Evolutionary conservation across 202 grass and related monocot species (phyloP).

Genomic region (Zizania palustris): DNA sequence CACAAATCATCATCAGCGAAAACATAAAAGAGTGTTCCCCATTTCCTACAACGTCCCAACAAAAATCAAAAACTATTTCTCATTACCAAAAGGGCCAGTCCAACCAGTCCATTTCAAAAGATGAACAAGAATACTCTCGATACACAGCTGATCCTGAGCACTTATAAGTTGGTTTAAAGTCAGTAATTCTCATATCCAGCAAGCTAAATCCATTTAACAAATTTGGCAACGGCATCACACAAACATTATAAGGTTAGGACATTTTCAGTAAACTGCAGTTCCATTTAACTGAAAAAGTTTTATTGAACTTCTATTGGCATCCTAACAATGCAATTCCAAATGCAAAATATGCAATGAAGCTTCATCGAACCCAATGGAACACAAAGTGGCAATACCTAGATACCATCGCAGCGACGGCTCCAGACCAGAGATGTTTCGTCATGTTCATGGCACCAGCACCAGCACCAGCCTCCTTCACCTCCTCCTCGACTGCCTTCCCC

Average conservation of each 20-base stretch:
- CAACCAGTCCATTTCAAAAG: no score
- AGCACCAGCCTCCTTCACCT: slow-evolving; percentile 38
- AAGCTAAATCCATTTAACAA: background rate
- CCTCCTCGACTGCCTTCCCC: slow-evolving; percentile 29
- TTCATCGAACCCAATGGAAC: background rate
- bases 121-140: background rate
- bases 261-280: background rate
- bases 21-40: background rate
- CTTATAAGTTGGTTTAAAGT: slow-evolving; percentile 12
- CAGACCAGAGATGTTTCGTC: slow-evolving; percentile 88
- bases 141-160: slow-evolving; percentile 1
- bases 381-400: slow-evolving; percentile 59
- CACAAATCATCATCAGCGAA: background rate
- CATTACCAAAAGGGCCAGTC: background rate
- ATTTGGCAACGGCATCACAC: background rate
- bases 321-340: background rate
- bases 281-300: background rate
- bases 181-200: background rate
- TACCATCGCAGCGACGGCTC: slow-evolving; percentile 93
- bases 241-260: background rate
- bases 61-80: background rate
- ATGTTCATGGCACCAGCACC: slow-evolving; percentile 71
- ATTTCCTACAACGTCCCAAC: background rate
- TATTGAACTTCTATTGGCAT: background rate
- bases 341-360: background rate